Conservation (phyloP, 768 basidiomycete genomes). For the Boletus fagicola region DNA sequence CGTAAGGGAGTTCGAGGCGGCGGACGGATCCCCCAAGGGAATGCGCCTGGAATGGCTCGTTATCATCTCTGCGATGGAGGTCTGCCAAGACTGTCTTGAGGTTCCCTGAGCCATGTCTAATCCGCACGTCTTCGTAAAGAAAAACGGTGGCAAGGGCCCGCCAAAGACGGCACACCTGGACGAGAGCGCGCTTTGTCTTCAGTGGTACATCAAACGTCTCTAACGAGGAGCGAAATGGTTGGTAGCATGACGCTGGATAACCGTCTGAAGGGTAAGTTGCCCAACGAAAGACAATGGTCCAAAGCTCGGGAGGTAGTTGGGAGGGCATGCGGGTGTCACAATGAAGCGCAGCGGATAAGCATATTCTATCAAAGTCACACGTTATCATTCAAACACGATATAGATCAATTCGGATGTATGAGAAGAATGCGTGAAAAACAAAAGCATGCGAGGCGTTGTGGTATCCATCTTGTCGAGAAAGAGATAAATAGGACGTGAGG, state of each 20-base stretch:
- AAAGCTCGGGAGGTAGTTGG: constrained; percentile 51
- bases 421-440: constrained; percentile 8
- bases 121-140: constrained; percentile 53
- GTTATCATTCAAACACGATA: not conserved
- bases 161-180: constrained; percentile 60
- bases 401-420: constrained; percentile 1
- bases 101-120: constrained; percentile 33
- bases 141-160: constrained; percentile 42
- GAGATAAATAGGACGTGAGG: constrained; percentile 28
- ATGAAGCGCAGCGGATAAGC: not conserved
- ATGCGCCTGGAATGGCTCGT: constrained; percentile 17
- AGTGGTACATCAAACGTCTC: constrained; percentile 32
- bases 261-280: constrained; percentile 34
- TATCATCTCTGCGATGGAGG: constrained; percentile 5
- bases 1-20: constrained; percentile 59
- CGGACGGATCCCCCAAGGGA: constrained; percentile 42
- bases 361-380: constrained; percentile 9
- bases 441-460: constrained; percentile 25
- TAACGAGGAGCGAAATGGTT: constrained; percentile 45
- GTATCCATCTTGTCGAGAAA: constrained; percentile 31
- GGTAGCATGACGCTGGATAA: constrained; percentile 36
- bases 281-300: constrained; percentile 51
- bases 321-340: not conserved
- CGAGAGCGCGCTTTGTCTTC: constrained; percentile 40
- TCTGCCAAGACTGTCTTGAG: constrained; percentile 35